Percentiles rank a stretch among this genome's conserved stretches.
These are phyloP conservation scores for Ceratobasidium sp. DNA, from an alignment of 1,284 basidiomycete genomes.

Conservation along the genomic window DNA sequence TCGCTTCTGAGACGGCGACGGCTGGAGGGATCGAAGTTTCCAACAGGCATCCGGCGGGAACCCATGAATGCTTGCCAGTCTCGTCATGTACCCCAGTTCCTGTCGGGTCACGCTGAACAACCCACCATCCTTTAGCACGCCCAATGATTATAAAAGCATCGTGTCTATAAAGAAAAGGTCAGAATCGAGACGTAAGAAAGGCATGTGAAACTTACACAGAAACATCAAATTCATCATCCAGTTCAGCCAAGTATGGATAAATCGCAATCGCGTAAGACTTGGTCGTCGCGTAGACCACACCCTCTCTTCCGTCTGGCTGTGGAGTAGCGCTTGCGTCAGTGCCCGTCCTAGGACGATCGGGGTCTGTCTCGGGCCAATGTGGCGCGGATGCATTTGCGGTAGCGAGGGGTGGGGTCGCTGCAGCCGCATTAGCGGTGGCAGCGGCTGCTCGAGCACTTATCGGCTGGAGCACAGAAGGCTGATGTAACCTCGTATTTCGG, in stretches of 20 bases:
- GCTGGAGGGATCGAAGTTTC: constrained; percentile 85
- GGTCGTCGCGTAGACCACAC: constrained; percentile 57
- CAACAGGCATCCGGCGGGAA: constrained; percentile 89
- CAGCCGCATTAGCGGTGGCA: constrained; percentile 43
- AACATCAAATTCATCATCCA: constrained; percentile 97
- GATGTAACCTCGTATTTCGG: constrained; percentile 48
- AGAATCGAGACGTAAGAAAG: background rate
- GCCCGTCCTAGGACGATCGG: constrained; percentile 3
- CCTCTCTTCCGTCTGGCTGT: constrained; percentile 40
- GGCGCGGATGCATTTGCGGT: constrained; percentile 18
- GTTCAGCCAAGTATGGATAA: constrained; percentile 94
- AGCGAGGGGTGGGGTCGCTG: constrained; percentile 38
- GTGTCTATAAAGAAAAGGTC: constrained; percentile 57
- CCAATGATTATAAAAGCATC: constrained; percentile 93
- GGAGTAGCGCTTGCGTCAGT: constrained; percentile 17
- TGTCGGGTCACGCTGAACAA: constrained; percentile 90
- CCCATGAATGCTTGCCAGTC: constrained; percentile 79
- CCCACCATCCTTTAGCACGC: constrained; percentile 97
- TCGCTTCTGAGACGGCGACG: constrained; percentile 74
- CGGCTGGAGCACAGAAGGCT: constrained; percentile 49
- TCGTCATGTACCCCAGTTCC: constrained; percentile 83
- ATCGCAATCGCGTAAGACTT: constrained; percentile 88
- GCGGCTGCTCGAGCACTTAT: constrained; percentile 43
- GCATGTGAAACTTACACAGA: constrained; percentile 71
- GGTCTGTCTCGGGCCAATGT: constrained; percentile 19